Evolutionary conservation across 2,329 filamentous ascomycete species (phyloP).

Genomic region (Talaromyces sp.): DNA sequence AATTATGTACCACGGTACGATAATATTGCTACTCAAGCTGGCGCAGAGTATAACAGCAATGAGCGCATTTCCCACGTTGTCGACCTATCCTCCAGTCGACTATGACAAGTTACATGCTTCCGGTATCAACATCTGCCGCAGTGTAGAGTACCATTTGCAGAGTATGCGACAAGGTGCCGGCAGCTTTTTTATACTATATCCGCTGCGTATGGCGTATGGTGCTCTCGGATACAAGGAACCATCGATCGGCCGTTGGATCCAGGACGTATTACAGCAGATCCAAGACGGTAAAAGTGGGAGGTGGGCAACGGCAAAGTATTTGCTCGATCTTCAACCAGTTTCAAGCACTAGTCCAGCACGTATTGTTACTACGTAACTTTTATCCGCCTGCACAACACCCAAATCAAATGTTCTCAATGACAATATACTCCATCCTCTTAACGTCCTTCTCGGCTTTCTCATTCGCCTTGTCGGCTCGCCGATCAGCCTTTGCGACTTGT

Average conservation of each 20-base stretch:
- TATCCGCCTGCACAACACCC: neutral
- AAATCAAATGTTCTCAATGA: conserved; percentile 6
- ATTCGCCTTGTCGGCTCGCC: neutral
- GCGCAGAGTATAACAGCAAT: neutral
- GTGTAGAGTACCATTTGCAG: conserved; percentile 14
- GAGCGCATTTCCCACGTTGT: neutral
- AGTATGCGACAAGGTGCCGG: conserved; percentile 14
- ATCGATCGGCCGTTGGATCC: conserved; percentile 4
- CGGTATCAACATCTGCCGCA: conserved; percentile 10
- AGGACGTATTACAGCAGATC: conserved; percentile 2
- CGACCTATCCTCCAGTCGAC: neutral
- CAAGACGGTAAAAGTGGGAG: conserved; percentile 11
- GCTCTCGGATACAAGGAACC: neutral
- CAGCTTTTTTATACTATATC: conserved; percentile 10
- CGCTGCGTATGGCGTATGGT: conserved; percentile 13
- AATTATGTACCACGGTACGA: conserved; percentile 1
- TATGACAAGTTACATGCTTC: neutral
- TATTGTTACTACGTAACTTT: neutral
- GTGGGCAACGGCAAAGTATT: conserved; percentile 14
- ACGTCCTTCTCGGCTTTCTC: conserved; percentile 1
- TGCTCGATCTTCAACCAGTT: neutral
- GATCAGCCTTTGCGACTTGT: neutral
- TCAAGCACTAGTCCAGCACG: neutral
- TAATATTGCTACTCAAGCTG: conserved; percentile 1
- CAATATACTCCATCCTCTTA: conserved; percentile 14